Conservation (phyloP, 1,284 basidiomycete species). For the Bjerkandera adusta region DNA sequence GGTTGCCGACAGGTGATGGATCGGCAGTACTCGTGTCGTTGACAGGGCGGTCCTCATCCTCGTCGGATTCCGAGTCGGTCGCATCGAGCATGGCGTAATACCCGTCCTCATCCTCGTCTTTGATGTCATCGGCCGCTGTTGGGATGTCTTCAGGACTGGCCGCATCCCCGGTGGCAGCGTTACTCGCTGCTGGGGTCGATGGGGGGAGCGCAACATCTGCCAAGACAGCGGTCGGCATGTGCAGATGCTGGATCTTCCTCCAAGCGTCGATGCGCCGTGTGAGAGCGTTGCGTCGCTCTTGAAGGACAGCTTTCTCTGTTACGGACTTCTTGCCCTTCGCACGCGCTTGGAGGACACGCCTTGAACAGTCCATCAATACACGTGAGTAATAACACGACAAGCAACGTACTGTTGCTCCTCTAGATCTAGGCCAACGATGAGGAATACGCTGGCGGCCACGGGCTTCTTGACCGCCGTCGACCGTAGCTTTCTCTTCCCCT, state of each 20-base stretch:
- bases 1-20: no score
- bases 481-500: no score
- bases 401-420: slow-evolving; percentile 16
- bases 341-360: background rate
- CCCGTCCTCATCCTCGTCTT: no score
- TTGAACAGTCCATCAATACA: background rate
- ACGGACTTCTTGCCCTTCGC: background rate
- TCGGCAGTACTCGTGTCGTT: no score
- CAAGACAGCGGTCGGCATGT: no score
- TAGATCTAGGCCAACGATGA: slow-evolving; percentile 11
- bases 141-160: no score
- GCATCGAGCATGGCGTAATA: background rate
- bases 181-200: background rate
- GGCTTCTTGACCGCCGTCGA: no score
- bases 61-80: no score
- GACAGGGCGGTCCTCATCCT: no score
- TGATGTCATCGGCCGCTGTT: no score
- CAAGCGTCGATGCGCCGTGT: slow-evolving; percentile 6
- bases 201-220: background rate
- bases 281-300: slow-evolving; percentile 10
- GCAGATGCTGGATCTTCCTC: slow-evolving; percentile 10
- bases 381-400: no score
- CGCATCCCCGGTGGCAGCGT: background rate
- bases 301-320: background rate
- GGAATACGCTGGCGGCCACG: slow-evolving; percentile 6